These are phyloP conservation scores for Sugiyamaella pinicola DNA, from an alignment of 1,139 yeast species.

Conservation along the genomic window DNA sequence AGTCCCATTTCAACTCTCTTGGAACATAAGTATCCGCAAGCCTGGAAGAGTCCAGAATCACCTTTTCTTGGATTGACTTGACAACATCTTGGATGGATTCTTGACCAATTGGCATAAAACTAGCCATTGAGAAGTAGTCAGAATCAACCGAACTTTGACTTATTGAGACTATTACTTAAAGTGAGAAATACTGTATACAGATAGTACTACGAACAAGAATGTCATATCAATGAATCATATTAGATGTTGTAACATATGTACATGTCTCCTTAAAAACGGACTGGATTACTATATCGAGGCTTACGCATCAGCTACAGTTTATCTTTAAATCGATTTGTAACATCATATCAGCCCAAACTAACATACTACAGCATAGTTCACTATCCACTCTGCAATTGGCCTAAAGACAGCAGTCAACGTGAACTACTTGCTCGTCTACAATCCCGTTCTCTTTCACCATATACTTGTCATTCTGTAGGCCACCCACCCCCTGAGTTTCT, in stretches of 20 bases:
- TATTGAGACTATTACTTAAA: no score
- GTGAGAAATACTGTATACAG: no score
- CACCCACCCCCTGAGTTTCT: conserved; percentile 3
- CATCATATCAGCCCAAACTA: neutral
- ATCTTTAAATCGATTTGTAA: no score
- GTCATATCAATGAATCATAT: no score
- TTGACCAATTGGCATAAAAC: neutral
- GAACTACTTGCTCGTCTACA: neutral
- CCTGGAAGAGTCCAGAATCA: conserved; percentile 5
- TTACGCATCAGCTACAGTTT: no score
- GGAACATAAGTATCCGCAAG: conserved; percentile 14
- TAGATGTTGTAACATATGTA: no score
- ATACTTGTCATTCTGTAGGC: neutral
- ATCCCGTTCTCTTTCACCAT: neutral
- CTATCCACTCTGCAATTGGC: no score
- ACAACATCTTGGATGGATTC: conserved; percentile 12
- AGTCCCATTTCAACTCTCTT: conserved; percentile 14
- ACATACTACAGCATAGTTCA: no score
- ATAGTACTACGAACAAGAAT: no score
- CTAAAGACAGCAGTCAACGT: neutral
- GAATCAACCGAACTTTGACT: neutral
- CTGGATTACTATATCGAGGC: no score
- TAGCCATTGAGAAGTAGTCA: neutral
- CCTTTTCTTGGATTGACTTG: conserved; percentile 15
- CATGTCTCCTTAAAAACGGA: no score